Conservation (phyloP, 2,329 filamentous ascomycete species). For the Phyllosticta ampelicida region DNA sequence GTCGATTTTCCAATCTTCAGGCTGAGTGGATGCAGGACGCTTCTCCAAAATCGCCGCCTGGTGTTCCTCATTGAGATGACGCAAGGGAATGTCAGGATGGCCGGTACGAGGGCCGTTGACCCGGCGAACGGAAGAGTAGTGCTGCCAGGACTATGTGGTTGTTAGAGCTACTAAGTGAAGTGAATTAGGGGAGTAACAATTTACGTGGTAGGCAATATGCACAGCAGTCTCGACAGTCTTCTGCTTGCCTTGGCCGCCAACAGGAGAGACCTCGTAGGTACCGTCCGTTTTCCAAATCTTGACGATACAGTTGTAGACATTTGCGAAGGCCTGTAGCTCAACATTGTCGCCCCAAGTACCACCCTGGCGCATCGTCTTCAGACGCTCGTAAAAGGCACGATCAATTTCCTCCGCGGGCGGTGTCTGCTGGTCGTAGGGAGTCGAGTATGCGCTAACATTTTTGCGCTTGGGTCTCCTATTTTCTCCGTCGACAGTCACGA, state of each 20-base stretch:
- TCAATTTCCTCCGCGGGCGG: constrained; percentile 46
- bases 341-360: constrained; percentile 57
- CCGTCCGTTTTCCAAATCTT: constrained; percentile 49
- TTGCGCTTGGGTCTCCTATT: constrained; percentile 50
- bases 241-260: constrained; percentile 17
- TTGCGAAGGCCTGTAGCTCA: constrained; percentile 56
- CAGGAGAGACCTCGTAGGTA: constrained; percentile 39
- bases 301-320: constrained; percentile 50
- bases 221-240: constrained; percentile 31
- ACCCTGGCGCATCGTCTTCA: constrained; percentile 48
- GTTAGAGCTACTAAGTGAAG: constrained; percentile 14
- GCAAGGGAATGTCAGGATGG: constrained; percentile 36
- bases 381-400: constrained; percentile 42
- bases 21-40: constrained; percentile 30
- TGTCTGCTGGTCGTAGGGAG: constrained; percentile 32
- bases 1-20: constrained; percentile 46
- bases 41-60: constrained; percentile 31
- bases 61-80: constrained; percentile 21
- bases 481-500: constrained; percentile 41
- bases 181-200: constrained; percentile 17
- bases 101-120: constrained; percentile 48
- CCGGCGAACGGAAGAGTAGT: constrained; percentile 57
- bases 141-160: constrained; percentile 45
- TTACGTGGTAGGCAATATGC: constrained; percentile 55
- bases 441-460: constrained; percentile 36